These are phyloP conservation scores for Oryza longistaminata DNA, from an alignment of 176 grass and related monocot genomes.

Conservation along the genomic window DNA sequence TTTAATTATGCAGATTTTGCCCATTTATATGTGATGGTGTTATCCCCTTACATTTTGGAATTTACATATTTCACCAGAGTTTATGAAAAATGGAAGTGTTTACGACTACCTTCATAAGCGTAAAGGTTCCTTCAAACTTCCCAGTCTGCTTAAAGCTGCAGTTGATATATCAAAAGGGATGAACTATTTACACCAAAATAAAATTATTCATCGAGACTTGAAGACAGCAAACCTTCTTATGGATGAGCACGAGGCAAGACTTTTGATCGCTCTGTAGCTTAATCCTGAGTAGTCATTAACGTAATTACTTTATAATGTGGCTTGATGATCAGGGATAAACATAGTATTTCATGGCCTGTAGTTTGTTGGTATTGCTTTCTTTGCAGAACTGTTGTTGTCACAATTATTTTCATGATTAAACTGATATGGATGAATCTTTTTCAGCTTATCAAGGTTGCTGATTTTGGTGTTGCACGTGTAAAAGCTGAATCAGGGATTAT, in stretches of 20 bases:
- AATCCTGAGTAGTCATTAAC: neutral
- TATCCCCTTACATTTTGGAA: neutral
- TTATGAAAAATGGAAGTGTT: constrained; percentile 75
- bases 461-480: constrained; percentile 86
- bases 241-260: constrained; percentile 73
- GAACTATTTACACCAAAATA: constrained; percentile 81
- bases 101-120: constrained; percentile 81
- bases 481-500: constrained; percentile 72
- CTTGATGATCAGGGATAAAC: neutral
- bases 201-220: constrained; percentile 79
- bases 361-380: neutral
- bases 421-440: neutral
- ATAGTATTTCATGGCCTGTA: neutral
- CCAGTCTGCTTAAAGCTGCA: constrained; percentile 59
- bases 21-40: neutral
- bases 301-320: neutral
- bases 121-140: constrained; percentile 71
- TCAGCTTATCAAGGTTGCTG: constrained; percentile 62
- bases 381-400: neutral
- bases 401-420: neutral
- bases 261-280: constrained; percentile 1
- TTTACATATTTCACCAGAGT: constrained; percentile 37
- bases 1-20: neutral
- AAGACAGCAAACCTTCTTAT: constrained; percentile 89
- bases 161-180: constrained; percentile 79